These are phyloP conservation scores for Gomphus sp. DNA, from an alignment of 1,284 basidiomycete species.

Conservation along the genomic window DNA sequence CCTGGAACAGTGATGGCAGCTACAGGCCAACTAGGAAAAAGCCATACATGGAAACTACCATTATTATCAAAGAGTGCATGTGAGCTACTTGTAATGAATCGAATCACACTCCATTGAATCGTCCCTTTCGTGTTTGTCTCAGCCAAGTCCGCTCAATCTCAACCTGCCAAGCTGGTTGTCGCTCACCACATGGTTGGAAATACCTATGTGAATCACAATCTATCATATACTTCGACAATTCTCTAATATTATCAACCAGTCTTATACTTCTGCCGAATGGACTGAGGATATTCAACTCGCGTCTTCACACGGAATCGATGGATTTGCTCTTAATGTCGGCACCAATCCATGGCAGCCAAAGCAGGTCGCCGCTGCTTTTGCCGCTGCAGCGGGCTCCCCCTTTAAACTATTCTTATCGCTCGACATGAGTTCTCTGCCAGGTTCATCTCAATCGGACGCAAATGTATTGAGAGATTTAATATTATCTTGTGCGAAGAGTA, in stretches of 20 bases:
- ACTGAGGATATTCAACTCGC: slow-evolving; percentile 37
- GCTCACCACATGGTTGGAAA: slow-evolving; percentile 36
- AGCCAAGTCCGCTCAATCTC: neutral
- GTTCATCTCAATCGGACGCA: slow-evolving; percentile 24
- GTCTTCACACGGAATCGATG: slow-evolving; percentile 36
- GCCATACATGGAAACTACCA: neutral
- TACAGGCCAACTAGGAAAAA: neutral
- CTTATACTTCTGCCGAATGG: slow-evolving; percentile 41
- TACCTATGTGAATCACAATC: slow-evolving; percentile 29
- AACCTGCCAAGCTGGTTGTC: neutral
- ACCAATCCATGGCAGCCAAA: slow-evolving; percentile 55
- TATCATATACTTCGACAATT: neutral
- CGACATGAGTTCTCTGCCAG: slow-evolving; percentile 36
- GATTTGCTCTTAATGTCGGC: slow-evolving; percentile 61
- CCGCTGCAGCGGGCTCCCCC: slow-evolving; percentile 28
- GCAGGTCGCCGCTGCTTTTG: slow-evolving; percentile 58
- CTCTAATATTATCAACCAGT: slow-evolving; percentile 20
- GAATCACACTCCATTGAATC: neutral
- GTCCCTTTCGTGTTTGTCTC: neutral
- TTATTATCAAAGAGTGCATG: neutral
- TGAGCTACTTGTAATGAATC: neutral
- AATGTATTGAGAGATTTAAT: slow-evolving; percentile 51
- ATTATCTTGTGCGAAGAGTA: slow-evolving; percentile 43
- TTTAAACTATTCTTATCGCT: slow-evolving; percentile 44
- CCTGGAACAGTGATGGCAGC: neutral